Percentiles rank a stretch among this genome's conserved stretches.
These are phyloP conservation scores for Fusarium algeriense DNA, from an alignment of 2,329 filamentous ascomycete species.

Conservation along the genomic window DNA sequence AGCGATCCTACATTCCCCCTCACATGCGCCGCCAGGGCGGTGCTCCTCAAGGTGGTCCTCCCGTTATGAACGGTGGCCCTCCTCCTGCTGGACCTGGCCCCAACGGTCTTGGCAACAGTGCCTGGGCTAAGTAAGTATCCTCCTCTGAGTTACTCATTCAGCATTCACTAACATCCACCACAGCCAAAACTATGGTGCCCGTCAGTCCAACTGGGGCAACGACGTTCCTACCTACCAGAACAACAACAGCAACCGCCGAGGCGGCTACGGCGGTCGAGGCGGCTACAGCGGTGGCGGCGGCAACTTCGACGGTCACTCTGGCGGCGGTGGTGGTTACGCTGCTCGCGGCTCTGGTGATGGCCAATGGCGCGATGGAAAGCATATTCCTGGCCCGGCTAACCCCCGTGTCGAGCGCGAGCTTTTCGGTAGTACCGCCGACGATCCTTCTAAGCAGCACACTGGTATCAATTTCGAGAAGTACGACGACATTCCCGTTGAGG, in stretches of 20 bases:
- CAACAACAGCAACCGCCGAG: slow-evolving; percentile 51
- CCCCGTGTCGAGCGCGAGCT: slow-evolving; percentile 93
- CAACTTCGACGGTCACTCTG: slow-evolving; percentile 77
- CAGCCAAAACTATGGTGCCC: slow-evolving; percentile 51
- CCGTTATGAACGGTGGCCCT: slow-evolving; percentile 31
- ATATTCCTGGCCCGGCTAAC: slow-evolving; percentile 90
- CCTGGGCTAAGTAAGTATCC: slow-evolving; percentile 70
- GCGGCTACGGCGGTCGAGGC: slow-evolving; percentile 54
- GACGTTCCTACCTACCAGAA: slow-evolving; percentile 46
- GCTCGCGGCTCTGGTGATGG: slow-evolving; percentile 92
- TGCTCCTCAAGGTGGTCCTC: slow-evolving; percentile 46
- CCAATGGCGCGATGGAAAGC: slow-evolving; percentile 97
- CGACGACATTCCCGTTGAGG: slow-evolving; percentile 98
- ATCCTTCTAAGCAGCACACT: slow-evolving; percentile 94
- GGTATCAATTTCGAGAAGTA: slow-evolving; percentile 99
- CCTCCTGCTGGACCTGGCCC: slow-evolving; percentile 44
- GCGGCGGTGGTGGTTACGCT: slow-evolving; percentile 67
- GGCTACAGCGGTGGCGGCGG: slow-evolving; percentile 53
- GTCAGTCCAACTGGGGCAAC: slow-evolving; percentile 53
- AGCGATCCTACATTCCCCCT: slow-evolving; percentile 85
- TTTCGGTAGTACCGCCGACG: slow-evolving; percentile 84
- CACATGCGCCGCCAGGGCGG: slow-evolving; percentile 72
- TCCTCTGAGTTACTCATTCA: background rate
- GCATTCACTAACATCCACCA: slow-evolving; percentile 35
- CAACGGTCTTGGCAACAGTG: slow-evolving; percentile 71